Evolutionary conservation across 2,329 filamentous ascomycete genomes (phyloP).

Genomic region (Acrocalymma vagum): DNA sequence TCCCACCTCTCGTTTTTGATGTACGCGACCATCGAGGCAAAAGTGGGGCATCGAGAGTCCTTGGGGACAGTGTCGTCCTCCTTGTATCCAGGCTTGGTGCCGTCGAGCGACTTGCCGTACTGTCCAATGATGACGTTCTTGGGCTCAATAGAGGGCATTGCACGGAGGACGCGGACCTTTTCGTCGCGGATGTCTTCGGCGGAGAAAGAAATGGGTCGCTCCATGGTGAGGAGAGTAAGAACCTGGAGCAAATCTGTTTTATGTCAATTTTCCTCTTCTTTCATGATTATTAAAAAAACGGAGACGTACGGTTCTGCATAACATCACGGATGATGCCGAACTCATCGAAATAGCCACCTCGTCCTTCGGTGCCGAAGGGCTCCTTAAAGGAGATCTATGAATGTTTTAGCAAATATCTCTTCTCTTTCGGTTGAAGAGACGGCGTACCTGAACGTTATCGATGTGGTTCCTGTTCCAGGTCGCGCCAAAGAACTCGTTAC

Average conservation of each 20-base stretch:
- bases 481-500: slow-evolving; percentile 97
- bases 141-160: slow-evolving; percentile 93
- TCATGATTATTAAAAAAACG: neutral
- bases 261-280: slow-evolving; percentile 20
- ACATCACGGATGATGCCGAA: slow-evolving; percentile 99
- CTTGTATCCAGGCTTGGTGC: slow-evolving; percentile 96
- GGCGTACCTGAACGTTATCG: slow-evolving; percentile 84
- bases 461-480: slow-evolving; percentile 99
- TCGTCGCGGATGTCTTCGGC: slow-evolving; percentile 98
- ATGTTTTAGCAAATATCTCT: slow-evolving; percentile 15
- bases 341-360: slow-evolving; percentile 98
- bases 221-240: slow-evolving; percentile 95
- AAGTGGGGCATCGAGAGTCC: slow-evolving; percentile 96
- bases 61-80: slow-evolving; percentile 98
- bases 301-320: slow-evolving; percentile 87
- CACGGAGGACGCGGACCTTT: slow-evolving; percentile 94
- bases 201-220: slow-evolving; percentile 97
- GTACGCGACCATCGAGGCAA: slow-evolving; percentile 95
- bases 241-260: slow-evolving; percentile 83
- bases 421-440: neutral
- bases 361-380: slow-evolving; percentile 96
- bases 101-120: slow-evolving; percentile 95
- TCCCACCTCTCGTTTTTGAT: slow-evolving; percentile 99
- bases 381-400: slow-evolving; percentile 94
- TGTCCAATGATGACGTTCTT: slow-evolving; percentile 99